These are phyloP conservation scores for Carallia brachiata DNA, from an alignment of 345 rosid genomes.

Conservation along the genomic window DNA sequence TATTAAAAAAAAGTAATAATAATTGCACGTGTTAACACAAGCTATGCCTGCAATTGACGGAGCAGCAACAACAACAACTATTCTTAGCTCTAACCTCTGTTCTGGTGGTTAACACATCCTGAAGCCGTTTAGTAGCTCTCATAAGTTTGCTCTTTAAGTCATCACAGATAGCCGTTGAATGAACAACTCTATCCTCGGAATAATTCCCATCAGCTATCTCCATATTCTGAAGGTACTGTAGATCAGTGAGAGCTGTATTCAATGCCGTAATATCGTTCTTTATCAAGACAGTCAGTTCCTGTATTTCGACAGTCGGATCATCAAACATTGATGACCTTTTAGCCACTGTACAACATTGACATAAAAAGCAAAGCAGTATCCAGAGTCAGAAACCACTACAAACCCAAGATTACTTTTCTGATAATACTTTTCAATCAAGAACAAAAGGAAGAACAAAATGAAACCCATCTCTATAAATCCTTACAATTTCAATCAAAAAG, in stretches of 20 bases:
- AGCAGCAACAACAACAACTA: slow-evolving; percentile 11
- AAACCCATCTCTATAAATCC: neutral
- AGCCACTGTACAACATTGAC: slow-evolving; percentile 48
- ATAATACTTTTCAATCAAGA: neutral
- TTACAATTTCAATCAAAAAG: neutral
- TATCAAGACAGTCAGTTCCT: slow-evolving; percentile 72
- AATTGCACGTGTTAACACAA: neutral
- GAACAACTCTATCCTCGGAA: slow-evolving; percentile 72
- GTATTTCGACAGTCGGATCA: slow-evolving; percentile 77
- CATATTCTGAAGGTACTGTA: slow-evolving; percentile 74
- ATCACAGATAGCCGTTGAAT: slow-evolving; percentile 75
- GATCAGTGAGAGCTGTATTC: slow-evolving; percentile 70
- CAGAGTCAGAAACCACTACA: neutral
- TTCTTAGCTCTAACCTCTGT: slow-evolving; percentile 53
- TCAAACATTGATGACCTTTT: slow-evolving; percentile 84
- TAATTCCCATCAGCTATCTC: slow-evolving; percentile 72
- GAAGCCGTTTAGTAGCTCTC: slow-evolving; percentile 78
- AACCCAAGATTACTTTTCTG: neutral
- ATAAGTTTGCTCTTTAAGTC: slow-evolving; percentile 80
- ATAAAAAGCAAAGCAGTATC: slow-evolving; percentile 3
- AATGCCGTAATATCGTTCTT: slow-evolving; percentile 78
- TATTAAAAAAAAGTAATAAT: neutral
- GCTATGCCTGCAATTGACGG: neutral
- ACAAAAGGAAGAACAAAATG: neutral
- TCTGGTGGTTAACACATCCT: slow-evolving; percentile 76